phyloP scores from a whole-genome alignment of 768 basidiomycete genomes.

The Udeniomyces megalosporus region DNA sequence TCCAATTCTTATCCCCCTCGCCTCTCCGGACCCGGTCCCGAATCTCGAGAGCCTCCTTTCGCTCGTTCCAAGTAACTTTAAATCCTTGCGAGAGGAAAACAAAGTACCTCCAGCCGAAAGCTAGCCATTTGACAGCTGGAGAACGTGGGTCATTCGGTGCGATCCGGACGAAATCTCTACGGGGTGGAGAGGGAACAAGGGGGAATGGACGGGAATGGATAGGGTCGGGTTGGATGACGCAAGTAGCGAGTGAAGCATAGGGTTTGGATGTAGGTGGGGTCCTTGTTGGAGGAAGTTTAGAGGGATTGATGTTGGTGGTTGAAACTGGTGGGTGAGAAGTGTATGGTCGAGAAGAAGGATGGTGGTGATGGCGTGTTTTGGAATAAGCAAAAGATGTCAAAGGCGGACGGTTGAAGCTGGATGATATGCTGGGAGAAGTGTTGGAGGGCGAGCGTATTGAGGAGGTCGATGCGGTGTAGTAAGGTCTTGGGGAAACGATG shows the following conservation, averaged over 20 bases:
- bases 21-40: background rate
- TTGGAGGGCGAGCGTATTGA: too few species aligned
- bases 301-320: background rate
- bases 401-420: background rate
- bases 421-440: too few species aligned
- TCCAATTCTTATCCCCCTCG: background rate
- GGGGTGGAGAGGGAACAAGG: background rate
- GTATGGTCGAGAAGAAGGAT: background rate
- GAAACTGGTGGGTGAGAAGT: background rate
- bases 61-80: background rate
- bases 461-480: too few species aligned
- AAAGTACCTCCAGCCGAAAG: background rate
- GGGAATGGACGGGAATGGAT: background rate
- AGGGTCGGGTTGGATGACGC: background rate
- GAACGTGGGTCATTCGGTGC: background rate
- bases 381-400: background rate
- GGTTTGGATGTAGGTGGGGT: background rate
- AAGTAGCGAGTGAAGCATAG: too few species aligned
- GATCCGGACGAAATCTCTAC: background rate
- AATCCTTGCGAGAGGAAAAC: background rate
- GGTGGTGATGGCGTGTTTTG: background rate
- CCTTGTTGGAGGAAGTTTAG: background rate
- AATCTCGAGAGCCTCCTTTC: background rate
- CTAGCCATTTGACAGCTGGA: background rate
- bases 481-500: too few species aligned